Base-by-base conservation (phyloP, 495 filamentous ascomycete genomes). In the Talaromyces adpressus region DNA sequence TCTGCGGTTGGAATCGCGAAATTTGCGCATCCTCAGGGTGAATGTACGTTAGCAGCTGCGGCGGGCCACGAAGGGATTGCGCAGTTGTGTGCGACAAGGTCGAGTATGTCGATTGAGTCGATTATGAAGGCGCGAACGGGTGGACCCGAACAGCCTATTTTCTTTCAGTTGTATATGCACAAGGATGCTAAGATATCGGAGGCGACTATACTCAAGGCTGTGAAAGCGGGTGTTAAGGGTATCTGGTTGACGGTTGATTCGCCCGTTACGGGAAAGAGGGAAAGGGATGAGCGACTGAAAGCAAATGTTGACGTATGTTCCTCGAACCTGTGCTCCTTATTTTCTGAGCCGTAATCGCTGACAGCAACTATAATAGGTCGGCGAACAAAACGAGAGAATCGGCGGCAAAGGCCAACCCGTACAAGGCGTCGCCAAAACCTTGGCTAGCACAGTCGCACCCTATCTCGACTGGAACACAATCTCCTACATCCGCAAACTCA, bases 121-220 rank as follows among this genome's bases (percentile, higher is more conserved):
- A 91, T 95, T 52, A 76, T 89, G 64, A 87, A 89, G 59, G 71
- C 57, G n/a, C 68, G 73, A 1, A 63, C 68, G 12, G 68, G 67
- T n/a, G 60, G 60, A 2, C 82, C 81, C 36, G 72, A 72, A 0
- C 92, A 95, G 68, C 84, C 89, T 6, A 85, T 94, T 68, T 95
- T 91, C 86, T 79, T 91, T 53, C 92, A 96, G 72, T 79, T 96
- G 0, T 96, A 96, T 77, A 91, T 96, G 63, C 93, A 94, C 75
- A 88, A 89, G 67, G 85, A 95, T 77, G 84, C 90, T 18, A 79
- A 78, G 45, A 88, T 91, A 68, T 94, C 92, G 16, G 83, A 88
- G 73, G 81, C 84, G 47, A 89, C 91, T 66, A 85, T 97, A 6
- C 73, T 87, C 69, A 86, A 91, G 69, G 92, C 90, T 60, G 89